Evolutionary conservation across 495 filamentous ascomycete species (phyloP).

Genomic region (Annulohypoxylon maeteangense): DNA sequence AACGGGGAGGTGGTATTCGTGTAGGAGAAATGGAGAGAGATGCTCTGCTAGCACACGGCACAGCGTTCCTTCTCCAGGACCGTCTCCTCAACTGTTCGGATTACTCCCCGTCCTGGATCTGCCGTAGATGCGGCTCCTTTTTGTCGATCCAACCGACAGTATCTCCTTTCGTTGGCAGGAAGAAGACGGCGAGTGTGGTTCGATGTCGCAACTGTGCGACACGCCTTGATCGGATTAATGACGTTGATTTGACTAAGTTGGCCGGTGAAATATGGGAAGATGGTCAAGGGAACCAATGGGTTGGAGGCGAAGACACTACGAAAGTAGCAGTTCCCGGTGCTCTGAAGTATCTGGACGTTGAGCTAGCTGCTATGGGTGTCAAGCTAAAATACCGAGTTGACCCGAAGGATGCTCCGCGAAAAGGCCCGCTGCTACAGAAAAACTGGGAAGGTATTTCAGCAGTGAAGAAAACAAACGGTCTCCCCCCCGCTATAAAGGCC

Average conservation of each 20-base stretch:
- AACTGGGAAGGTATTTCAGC: constrained; percentile 37
- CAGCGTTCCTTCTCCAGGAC: constrained; percentile 94
- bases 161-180: constrained; percentile 71
- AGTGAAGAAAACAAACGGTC: constrained; percentile 41
- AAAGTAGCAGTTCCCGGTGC: constrained; percentile 93
- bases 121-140: constrained; percentile 87
- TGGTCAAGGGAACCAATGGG: constrained; percentile 79
- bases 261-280: constrained; percentile 90
- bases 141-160: constrained; percentile 83
- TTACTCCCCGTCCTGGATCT: constrained; percentile 87
- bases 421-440: constrained; percentile 53
- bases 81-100: constrained; percentile 97
- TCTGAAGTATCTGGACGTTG: constrained; percentile 91
- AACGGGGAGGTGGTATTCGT: constrained; percentile 96
- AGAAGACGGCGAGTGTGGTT: constrained; percentile 64
- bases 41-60: constrained; percentile 91
- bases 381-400: constrained; percentile 88
- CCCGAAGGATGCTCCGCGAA: constrained; percentile 60
- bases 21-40: constrained; percentile 99
- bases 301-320: constrained; percentile 90
- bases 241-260: constrained; percentile 66
- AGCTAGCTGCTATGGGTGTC: constrained; percentile 92
- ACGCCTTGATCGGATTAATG: constrained; percentile 64
- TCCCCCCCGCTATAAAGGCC: constrained; percentile 23
- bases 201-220: constrained; percentile 86